phyloP scores from a whole-genome alignment of 2,329 filamentous ascomycete species.

The Phaeosphaeriaceae sp. region DNA sequence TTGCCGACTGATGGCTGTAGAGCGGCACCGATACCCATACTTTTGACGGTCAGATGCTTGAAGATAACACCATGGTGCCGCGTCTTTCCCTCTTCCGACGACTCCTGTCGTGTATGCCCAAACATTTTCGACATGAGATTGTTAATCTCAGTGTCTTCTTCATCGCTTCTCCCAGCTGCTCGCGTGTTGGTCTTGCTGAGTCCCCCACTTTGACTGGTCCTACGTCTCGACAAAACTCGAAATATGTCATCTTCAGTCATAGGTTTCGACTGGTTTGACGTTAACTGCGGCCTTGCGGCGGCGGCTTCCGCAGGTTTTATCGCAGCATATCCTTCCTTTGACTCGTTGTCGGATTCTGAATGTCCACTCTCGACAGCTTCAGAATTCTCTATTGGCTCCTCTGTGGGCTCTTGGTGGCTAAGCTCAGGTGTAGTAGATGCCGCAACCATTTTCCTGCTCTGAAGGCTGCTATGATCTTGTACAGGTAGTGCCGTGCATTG shows the following conservation, averaged over 20 bases:
- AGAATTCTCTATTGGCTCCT: slow-evolving; percentile 17
- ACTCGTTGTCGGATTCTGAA: slow-evolving; percentile 31
- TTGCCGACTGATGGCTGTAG: slow-evolving; percentile 67
- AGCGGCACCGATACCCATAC: slow-evolving; percentile 65
- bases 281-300: slow-evolving; percentile 24
- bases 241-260: slow-evolving; percentile 62
- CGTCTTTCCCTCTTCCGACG: slow-evolving; percentile 73
- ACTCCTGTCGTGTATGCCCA: slow-evolving; percentile 66
- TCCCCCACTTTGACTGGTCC: slow-evolving; percentile 44
- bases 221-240: slow-evolving; percentile 56
- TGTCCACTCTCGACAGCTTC: slow-evolving; percentile 22
- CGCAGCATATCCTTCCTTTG: slow-evolving; percentile 21
- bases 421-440: background rate
- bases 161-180: slow-evolving; percentile 26
- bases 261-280: slow-evolving; percentile 29
- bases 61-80: slow-evolving; percentile 72
- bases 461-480: background rate
- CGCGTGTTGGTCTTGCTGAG: slow-evolving; percentile 34
- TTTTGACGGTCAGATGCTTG: slow-evolving; percentile 68
- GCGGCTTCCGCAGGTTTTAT: slow-evolving; percentile 24
- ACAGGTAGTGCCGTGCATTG: background rate
- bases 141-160: slow-evolving; percentile 62
- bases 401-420: slow-evolving; percentile 4
- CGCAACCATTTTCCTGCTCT: background rate
- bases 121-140: slow-evolving; percentile 74